Evolutionary conservation across 2,329 filamentous ascomycete genomes (phyloP).

Genomic region (Incumbomyces delicatus): DNA sequence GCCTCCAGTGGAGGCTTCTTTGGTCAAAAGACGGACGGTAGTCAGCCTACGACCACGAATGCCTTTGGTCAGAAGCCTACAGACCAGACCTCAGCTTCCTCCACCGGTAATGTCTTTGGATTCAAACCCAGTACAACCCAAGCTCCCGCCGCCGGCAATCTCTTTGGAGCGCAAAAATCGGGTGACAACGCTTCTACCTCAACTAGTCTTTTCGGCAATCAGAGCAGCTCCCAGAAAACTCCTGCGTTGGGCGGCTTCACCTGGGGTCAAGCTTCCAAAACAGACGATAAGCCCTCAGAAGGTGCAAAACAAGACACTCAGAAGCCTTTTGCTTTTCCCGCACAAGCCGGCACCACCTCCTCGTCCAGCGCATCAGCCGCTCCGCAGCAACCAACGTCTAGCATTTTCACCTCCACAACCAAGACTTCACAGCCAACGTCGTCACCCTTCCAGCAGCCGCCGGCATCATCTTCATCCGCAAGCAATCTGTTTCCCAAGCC

Average conservation of each 20-base stretch:
- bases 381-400: neutral
- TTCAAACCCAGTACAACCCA: conserved; percentile 13
- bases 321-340: neutral
- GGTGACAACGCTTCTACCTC: neutral
- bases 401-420: neutral
- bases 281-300: conserved; percentile 13
- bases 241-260: neutral
- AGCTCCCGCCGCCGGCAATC: neutral
- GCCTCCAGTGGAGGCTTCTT: neutral
- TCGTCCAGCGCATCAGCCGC: neutral
- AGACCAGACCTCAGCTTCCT: neutral
- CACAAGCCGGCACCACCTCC: conserved; percentile 6
- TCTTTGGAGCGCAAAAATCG: neutral
- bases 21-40: neutral
- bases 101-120: neutral
- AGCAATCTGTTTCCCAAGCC: conserved; percentile 10
- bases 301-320: neutral
- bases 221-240: neutral
- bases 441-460: neutral
- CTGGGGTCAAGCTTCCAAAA: neutral
- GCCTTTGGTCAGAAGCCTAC: neutral
- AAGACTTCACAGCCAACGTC: neutral
- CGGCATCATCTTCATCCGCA: neutral
- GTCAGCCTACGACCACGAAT: neutral
- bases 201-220: neutral